Conservation (phyloP, 345 rosid genomes). For the rapeseed (Brassica napus) region DNA sequence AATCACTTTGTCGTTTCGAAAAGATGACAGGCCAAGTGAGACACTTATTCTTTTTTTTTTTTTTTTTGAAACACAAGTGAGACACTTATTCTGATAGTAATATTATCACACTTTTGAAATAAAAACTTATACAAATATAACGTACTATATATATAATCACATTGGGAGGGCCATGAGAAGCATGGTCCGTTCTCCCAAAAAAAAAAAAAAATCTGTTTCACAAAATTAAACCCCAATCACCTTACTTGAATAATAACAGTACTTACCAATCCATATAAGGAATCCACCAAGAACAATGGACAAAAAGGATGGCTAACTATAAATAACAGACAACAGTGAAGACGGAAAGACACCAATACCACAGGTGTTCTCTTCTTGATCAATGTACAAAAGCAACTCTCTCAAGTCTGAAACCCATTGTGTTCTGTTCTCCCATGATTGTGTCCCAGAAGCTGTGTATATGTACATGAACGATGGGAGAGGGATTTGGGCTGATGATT, state of each 20-base stretch:
- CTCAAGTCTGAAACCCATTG: slow-evolving; percentile 11
- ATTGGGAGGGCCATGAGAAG: neutral
- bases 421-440: slow-evolving; percentile 8
- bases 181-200: neutral
- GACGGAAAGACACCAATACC: neutral
- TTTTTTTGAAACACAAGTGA: no score
- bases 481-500: neutral
- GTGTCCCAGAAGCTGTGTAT: slow-evolving; percentile 14
- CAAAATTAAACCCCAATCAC: slow-evolving; percentile 17
- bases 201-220: neutral
- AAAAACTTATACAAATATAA: neutral
- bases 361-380: slow-evolving; percentile 13
- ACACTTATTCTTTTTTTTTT: no score
- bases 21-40: no score
- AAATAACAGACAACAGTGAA: slow-evolving; percentile 27
- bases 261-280: slow-evolving; percentile 7
- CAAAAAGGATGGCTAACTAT: slow-evolving; percentile 13
- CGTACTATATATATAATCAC: slow-evolving; percentile 9
- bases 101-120: no score
- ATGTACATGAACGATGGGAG: slow-evolving; percentile 27
- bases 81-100: no score
- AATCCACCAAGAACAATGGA: slow-evolving; percentile 21
- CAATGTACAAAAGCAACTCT: slow-evolving; percentile 24
- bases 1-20: no score
- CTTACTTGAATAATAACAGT: slow-evolving; percentile 10